Base-by-base conservation (phyloP, 441 rosid species). In the Euphorbia schlechtendalii region DNA sequence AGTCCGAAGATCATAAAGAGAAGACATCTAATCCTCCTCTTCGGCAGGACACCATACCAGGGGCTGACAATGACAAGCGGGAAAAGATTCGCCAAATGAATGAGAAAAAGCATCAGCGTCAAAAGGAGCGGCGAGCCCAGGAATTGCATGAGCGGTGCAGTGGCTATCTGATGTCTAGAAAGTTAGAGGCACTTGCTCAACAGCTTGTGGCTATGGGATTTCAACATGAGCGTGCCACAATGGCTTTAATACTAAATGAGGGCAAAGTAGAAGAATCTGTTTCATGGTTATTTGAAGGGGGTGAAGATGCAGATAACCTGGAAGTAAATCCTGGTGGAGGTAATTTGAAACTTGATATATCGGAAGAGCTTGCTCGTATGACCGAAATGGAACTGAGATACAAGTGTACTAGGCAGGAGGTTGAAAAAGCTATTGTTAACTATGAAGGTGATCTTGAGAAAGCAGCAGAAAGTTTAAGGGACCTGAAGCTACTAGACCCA, bases 191-290 rank as follows among this genome's bases (percentile, higher is more conserved):
- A 30, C 85, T 82, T 57, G 77, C 86, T 36, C 82, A 81, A 69
- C 82, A 84, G 73, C 89, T 84, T 66, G 81, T 84, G 38, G 76
- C 74, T 9, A 84, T 84, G 89, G 89, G 89, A 3, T 82, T 84
- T 66, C 66, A 81, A 24, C 74, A 73, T 22, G 86, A 84, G 46
- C 74, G 76, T 52, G 83, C 85, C 40, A 84, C 85, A 45, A 54
- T 79, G 80, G 86, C 86, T 56, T 71, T 84, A 21, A 79, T 82
- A 72, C 54, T 82, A 69, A 84, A 84, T 41, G 85, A 84, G 57
- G 89, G 89, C 21, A 80, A 77, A 65, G 73, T 84, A 56, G 86
- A 84, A 71, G 85, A 80, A 71, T 84, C 86, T 14, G 79, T 84
- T 15, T 56, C 81, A 32, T 82, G 89, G 89, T 70, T 82, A 34